Conservation (phyloP, 73 alveolate genomes). For the Paraurostyla sp. region DNA sequence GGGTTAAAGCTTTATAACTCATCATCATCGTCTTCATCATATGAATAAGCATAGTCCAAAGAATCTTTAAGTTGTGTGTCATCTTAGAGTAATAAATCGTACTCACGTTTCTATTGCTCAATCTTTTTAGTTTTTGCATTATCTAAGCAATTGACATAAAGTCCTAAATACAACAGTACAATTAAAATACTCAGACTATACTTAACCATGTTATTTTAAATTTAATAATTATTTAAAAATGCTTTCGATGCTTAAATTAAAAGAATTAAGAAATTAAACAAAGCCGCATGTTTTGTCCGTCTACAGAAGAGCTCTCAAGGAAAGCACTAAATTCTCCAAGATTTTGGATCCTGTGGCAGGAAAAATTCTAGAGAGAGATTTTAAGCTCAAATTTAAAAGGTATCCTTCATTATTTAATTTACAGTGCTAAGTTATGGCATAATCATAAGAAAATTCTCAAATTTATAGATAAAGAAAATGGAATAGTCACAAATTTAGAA, state of each 20-base stretch:
- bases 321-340: neutral
- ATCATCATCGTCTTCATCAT: neutral
- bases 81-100: neutral
- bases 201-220: slow-evolving; percentile 4
- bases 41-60: neutral
- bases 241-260: neutral
- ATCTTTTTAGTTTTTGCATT: neutral
- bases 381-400: neutral
- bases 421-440: neutral
- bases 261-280: neutral
- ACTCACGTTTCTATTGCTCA: neutral
- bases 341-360: neutral
- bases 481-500: neutral
- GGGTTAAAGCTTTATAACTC: neutral
- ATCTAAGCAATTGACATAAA: neutral
- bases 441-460: neutral
- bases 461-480: neutral
- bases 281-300: neutral
- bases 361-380: neutral
- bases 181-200: neutral
- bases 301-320: neutral
- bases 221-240: neutral
- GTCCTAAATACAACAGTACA: neutral
- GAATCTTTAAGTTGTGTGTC: slow-evolving; percentile 7
- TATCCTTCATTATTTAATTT: neutral